Base-by-base conservation (phyloP, 495 filamentous ascomycete genomes). In the Antarctomyces pellizariae region DNA sequence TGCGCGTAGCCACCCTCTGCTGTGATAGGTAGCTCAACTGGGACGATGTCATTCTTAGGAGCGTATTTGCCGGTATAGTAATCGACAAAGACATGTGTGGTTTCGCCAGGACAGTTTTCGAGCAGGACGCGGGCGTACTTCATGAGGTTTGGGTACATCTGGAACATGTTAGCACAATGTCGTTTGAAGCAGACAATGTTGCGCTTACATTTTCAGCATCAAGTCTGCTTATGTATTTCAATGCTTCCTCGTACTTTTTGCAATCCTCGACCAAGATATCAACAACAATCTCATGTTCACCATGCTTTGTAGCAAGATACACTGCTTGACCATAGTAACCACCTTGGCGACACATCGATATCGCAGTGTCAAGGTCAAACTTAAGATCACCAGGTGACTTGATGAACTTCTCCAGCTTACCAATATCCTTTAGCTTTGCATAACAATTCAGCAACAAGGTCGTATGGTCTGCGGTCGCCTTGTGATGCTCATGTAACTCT, bases 241-340 rank as follows among this genome's bases (percentile, higher is more conserved):
- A 53, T 2, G 86, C 86, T 40, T 89, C 77, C 3, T 61, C 59
- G 42, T 90, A 90, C 24, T 73, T 67, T 42, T 84, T 82, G 0
- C 79, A 79, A 40, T 97, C 82, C 45, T 97, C 86, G 22, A 95
- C 83, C 28, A 97, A 44, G 21, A 97, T 91, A 44, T 90, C 79
- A 6, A 95, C 71, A 1, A 97, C 86, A 32, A 92, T 60, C 17
- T 90, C 82, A 38, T 86, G 76, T 42, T 97, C 89, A 4, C 75
- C 68, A 42, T 95, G 83, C 42, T 92, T 89, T 29, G 79, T 77
- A 7, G 86, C 84, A 24, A 97, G 61, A 42, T 86, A 95, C 2
- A 86, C 89, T 5, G 86, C 86, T 51, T 97, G 86, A 34, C 92
- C 78, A 42, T 71, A 84, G 45, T 97, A 97, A n/a, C 89, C 82